Conservation (phyloP, 495 filamentous ascomycete species). For the Podospora conica region DNA sequence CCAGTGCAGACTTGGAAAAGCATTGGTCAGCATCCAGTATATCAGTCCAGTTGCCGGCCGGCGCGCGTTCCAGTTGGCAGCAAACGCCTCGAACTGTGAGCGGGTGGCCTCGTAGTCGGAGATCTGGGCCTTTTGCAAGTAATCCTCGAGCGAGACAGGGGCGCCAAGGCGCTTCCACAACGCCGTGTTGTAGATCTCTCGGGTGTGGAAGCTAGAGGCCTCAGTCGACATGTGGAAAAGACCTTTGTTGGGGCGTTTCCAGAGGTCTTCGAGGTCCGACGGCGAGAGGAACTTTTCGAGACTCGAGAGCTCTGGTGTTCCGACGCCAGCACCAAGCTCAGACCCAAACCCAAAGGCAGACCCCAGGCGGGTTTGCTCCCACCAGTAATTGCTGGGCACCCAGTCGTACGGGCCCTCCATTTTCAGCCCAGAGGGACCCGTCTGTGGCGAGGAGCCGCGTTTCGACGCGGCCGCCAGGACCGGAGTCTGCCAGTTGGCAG, state of each 20-base stretch:
- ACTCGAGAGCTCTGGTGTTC: constrained; percentile 52
- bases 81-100: constrained; percentile 54
- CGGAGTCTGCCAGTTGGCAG: constrained; percentile 51
- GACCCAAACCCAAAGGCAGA: constrained; percentile 59
- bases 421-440: constrained; percentile 55
- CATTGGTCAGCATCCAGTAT: constrained; percentile 66
- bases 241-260: constrained; percentile 46
- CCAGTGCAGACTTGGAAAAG: constrained; percentile 63
- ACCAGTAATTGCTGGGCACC: constrained; percentile 62
- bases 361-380: constrained; percentile 39
- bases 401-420: constrained; percentile 67
- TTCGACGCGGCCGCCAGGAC: constrained; percentile 53
- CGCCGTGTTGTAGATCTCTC: constrained; percentile 51
- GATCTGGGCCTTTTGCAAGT: constrained; percentile 39
- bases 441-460: constrained; percentile 44
- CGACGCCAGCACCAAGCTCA: constrained; percentile 55
- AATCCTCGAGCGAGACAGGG: constrained; percentile 42
- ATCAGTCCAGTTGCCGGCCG: constrained; percentile 54
- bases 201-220: constrained; percentile 47
- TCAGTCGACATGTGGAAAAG: constrained; percentile 56
- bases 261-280: constrained; percentile 47
- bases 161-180: constrained; percentile 49
- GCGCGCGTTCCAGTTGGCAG: constrained; percentile 43
- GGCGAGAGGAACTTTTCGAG: constrained; percentile 49
- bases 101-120: constrained; percentile 60